phyloP scores from a whole-genome alignment of 1,139 yeast species.

The Zygoascus meyerae region DNA sequence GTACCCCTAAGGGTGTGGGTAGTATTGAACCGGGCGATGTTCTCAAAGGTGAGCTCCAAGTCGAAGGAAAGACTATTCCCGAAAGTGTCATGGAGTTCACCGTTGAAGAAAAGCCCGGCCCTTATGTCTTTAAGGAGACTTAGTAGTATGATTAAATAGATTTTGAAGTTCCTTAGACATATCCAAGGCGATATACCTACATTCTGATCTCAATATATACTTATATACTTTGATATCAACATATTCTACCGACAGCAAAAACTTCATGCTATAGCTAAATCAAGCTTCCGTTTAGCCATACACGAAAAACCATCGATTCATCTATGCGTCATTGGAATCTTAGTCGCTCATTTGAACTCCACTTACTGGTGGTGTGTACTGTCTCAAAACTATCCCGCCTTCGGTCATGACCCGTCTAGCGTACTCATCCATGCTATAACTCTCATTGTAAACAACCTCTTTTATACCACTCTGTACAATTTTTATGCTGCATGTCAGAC shows the following conservation, averaged over 20 bases:
- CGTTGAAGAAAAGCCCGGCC: constrained; percentile 72
- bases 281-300: too few species aligned
- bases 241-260: too few species aligned
- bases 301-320: too few species aligned
- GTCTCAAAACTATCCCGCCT: constrained; percentile 71
- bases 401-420: constrained; percentile 65
- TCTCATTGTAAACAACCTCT: constrained; percentile 91
- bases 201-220: too few species aligned
- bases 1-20: constrained; percentile 99
- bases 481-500: constrained; percentile 90
- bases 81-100: constrained; percentile 46
- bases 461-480: constrained; percentile 87
- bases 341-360: constrained; percentile 17
- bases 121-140: constrained; percentile 48
- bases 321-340: background rate
- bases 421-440: constrained; percentile 82
- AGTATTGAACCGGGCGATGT: constrained; percentile 69
- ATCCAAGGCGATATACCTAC: too few species aligned
- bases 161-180: too few species aligned
- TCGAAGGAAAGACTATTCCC: constrained; percentile 50
- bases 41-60: constrained; percentile 55
- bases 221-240: too few species aligned
- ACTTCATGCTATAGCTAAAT: too few species aligned
- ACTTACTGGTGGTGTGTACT: constrained; percentile 56
- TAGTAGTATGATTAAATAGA: constrained; percentile 8